Conservation (phyloP, 148 eudicot genomes). For the Pouteria glomerata region DNA sequence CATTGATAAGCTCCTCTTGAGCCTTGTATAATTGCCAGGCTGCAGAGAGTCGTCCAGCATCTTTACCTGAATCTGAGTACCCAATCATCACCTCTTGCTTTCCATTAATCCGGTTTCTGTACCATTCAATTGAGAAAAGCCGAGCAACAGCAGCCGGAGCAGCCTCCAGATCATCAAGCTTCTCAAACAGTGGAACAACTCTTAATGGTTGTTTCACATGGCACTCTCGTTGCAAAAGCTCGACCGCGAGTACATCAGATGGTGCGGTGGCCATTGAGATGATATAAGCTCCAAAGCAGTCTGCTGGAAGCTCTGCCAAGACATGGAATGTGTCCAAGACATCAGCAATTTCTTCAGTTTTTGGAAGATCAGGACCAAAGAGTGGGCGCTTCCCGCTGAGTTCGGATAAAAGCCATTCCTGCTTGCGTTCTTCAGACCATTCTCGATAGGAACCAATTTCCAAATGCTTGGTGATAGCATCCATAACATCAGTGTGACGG, state of each 20-base stretch:
- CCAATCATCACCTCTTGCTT: conserved; percentile 99
- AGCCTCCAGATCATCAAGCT: conserved; percentile 78
- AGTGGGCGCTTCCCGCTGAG: conserved; percentile 86
- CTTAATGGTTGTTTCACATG: conserved; percentile 76
- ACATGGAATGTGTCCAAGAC: conserved; percentile 79
- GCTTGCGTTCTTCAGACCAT: conserved; percentile 90
- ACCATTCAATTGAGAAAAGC: conserved; percentile 90
- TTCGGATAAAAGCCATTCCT: conserved; percentile 97
- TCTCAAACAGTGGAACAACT: conserved; percentile 95
- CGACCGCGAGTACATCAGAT: conserved; percentile 94
- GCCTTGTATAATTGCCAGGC: conserved; percentile 97
- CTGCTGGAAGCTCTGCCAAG: conserved; percentile 84
- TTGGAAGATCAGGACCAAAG: conserved; percentile 87
- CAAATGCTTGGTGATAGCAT: conserved; percentile 82
- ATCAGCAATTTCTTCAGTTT: conserved; percentile 94
- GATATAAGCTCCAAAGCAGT: conserved; percentile 95
- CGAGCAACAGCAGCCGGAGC: conserved; percentile 96
- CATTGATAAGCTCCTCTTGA: conserved; percentile 91
- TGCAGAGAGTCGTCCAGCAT: conserved; percentile 93
- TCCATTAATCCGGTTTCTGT: conserved; percentile 67
- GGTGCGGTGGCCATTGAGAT: conserved; percentile 98
- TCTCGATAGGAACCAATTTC: conserved; percentile 90
- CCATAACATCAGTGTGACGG: conserved; percentile 90
- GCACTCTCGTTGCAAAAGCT: conserved; percentile 93
- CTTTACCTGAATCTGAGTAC: conserved; percentile 95